Conservation (phyloP, 2,329 filamentous ascomycete genomes). For the Cladosporium sp. region DNA sequence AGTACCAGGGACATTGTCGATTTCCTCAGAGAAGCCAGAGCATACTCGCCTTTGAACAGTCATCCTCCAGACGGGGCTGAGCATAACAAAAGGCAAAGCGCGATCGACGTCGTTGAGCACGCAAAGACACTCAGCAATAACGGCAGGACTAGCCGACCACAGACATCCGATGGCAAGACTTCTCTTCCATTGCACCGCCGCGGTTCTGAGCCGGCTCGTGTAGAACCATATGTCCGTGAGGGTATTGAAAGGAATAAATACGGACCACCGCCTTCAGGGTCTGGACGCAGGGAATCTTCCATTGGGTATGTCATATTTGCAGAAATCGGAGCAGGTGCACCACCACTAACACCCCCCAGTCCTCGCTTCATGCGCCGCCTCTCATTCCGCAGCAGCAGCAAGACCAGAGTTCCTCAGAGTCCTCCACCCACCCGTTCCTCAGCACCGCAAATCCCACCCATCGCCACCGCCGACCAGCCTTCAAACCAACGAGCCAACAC, state of each 20-base stretch:
- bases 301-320: constrained; percentile 10
- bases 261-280: neutral
- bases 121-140: neutral
- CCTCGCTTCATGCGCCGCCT: constrained; percentile 27
- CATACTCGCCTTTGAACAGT: neutral
- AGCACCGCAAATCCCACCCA: constrained; percentile 28
- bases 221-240: neutral
- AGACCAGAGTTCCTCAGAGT: constrained; percentile 10
- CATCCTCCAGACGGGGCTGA: neutral
- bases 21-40: constrained; percentile 8
- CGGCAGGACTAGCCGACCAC: neutral
- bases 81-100: neutral
- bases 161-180: neutral
- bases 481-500: neutral
- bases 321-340: neutral
- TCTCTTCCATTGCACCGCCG: neutral
- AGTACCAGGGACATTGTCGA: neutral
- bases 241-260: constrained; percentile 4
- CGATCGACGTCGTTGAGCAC: constrained; percentile 6
- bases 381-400: constrained; percentile 24
- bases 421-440: neutral
- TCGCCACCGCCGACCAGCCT: constrained; percentile 45
- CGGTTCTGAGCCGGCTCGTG: neutral
- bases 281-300: constrained; percentile 14
- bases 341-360: constrained; percentile 14